These are phyloP conservation scores for Aspergillus terreus DNA, from an alignment of 2,329 filamentous ascomycete species.

Conservation along the genomic window DNA sequence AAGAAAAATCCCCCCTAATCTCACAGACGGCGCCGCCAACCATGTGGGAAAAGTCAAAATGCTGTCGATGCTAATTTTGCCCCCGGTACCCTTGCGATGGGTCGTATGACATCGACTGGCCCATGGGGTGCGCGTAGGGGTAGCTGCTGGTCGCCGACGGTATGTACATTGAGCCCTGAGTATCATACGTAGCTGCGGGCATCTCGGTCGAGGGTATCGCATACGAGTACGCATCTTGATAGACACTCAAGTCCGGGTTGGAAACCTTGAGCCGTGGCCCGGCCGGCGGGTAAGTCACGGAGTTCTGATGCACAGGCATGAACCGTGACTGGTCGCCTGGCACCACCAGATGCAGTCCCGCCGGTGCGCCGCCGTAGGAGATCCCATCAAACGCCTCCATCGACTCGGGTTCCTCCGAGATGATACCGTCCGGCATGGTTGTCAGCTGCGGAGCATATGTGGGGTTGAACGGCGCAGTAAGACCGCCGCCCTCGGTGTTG, in stretches of 20 bases:
- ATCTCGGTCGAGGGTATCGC: slow-evolving; percentile 23
- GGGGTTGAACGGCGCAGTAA: slow-evolving; percentile 11
- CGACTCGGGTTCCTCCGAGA: slow-evolving; percentile 27
- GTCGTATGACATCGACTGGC: slow-evolving; percentile 12
- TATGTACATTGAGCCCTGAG: slow-evolving; percentile 20
- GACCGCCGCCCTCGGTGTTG: slow-evolving; percentile 3
- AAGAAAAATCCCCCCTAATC: slow-evolving; percentile 6
- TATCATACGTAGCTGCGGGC: slow-evolving; percentile 16
- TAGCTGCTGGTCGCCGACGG: slow-evolving; percentile 21
- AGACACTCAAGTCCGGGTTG: slow-evolving; percentile 17
- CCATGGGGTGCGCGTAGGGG: slow-evolving; percentile 14
- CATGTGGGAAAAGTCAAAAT: slow-evolving; percentile 1
- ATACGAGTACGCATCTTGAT: slow-evolving; percentile 21
- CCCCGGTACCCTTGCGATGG: slow-evolving; percentile 9
- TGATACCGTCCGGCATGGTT: slow-evolving; percentile 21
- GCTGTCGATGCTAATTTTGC: slow-evolving; percentile 14
- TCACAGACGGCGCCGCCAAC: slow-evolving; percentile 1
- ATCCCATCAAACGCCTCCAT: slow-evolving; percentile 20
- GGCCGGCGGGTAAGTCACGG: slow-evolving; percentile 30
- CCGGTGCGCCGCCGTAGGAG: slow-evolving; percentile 11
- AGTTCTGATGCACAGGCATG: slow-evolving; percentile 26
- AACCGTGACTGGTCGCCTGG: slow-evolving; percentile 14
- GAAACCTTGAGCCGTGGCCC: slow-evolving; percentile 19
- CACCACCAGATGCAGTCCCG: slow-evolving; percentile 15
- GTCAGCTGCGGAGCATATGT: slow-evolving; percentile 16